phyloP scores from a whole-genome alignment of 2,329 filamentous ascomycete species.

The Colletotrichum sp. region DNA sequence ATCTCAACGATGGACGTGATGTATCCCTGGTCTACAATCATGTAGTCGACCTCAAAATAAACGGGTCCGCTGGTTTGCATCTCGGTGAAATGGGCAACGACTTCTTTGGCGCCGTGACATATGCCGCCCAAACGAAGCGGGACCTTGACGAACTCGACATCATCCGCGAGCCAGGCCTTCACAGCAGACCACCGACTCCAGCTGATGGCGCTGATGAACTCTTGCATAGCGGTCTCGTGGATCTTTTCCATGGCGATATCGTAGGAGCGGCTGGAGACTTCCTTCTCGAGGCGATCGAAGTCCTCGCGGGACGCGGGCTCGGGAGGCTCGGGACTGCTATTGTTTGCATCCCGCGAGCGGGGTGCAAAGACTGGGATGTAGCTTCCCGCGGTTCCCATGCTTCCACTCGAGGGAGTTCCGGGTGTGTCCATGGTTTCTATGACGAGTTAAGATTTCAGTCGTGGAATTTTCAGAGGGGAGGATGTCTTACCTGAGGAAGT shows the following conservation, averaged over 20 bases:
- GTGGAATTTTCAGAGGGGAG: background rate
- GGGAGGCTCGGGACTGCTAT: background rate
- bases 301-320: background rate
- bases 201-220: background rate
- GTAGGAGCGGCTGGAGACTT: background rate
- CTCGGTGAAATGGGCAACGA: background rate
- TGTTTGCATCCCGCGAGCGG: background rate
- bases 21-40: background rate
- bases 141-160: background rate
- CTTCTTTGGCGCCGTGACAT: background rate
- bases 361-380: background rate
- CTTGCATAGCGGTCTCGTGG: background rate
- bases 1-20: background rate
- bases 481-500: background rate
- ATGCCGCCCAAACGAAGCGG: background rate
- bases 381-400: accelerated
- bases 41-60: background rate
- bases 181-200: background rate
- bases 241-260: background rate
- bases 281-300: background rate
- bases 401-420: background rate
- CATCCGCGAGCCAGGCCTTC: background rate
- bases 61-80: background rate
- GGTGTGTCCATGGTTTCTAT: background rate
- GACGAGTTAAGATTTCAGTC: background rate